phyloP scores from a whole-genome alignment of 148 eudicot genomes.

The Rhododendron molle region DNA sequence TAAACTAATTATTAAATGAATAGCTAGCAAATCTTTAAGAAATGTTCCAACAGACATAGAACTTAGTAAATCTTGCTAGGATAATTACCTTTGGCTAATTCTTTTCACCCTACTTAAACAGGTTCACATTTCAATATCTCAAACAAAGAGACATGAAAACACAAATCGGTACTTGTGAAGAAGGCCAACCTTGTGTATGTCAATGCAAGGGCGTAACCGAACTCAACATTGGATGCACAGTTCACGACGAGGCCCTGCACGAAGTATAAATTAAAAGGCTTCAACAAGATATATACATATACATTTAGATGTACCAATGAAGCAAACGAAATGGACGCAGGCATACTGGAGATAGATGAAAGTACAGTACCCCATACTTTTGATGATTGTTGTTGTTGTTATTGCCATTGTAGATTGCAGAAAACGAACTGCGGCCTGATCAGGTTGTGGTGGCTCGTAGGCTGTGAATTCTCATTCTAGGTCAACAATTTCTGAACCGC shows the following conservation, averaged over 20 bases:
- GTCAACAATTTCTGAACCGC: neutral
- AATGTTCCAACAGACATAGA: neutral
- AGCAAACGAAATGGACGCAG: neutral
- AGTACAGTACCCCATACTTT: neutral
- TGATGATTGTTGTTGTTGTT: neutral
- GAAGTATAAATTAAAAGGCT: neutral
- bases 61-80: neutral
- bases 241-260: conserved; percentile 14
- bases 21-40: neutral
- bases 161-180: neutral
- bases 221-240: conserved; percentile 30
- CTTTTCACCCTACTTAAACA: neutral
- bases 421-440: neutral
- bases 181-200: conserved; percentile 48
- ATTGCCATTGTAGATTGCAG: neutral
- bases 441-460: neutral
- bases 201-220: conserved; percentile 56
- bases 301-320: neutral
- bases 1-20: neutral
- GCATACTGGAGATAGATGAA: neutral
- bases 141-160: neutral
- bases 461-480: conserved; percentile 5
- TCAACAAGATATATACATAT: neutral
- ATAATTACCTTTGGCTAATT: neutral
- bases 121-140: neutral